phyloP scores from a whole-genome alignment of 2,329 filamentous ascomycete species.

The Colletotrichum simmondsii region DNA sequence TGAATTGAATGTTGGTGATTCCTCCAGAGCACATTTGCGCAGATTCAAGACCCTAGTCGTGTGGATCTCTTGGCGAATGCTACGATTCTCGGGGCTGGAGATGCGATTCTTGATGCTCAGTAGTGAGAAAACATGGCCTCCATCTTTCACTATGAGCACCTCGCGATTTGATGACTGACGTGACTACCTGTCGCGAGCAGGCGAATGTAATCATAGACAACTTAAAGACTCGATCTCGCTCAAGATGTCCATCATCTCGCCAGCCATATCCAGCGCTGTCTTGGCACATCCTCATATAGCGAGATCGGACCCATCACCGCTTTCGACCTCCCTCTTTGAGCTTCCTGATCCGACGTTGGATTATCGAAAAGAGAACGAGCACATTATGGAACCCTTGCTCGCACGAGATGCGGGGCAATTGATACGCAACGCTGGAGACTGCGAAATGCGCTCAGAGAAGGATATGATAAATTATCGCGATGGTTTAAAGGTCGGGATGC shows the following conservation, averaged over 20 bases:
- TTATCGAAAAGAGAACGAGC: constrained; percentile 14
- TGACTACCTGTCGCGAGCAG: not conserved
- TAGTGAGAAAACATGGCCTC: not conserved
- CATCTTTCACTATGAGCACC: not conserved
- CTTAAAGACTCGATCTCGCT: not conserved
- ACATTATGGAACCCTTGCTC: not conserved
- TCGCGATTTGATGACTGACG: not conserved
- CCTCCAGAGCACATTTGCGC: constrained; percentile 19
- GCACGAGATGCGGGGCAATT: constrained; percentile 1
- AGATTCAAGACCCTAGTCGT: constrained; percentile 18
- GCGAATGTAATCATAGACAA: accelerated
- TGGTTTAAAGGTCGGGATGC: not conserved
- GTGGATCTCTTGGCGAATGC: constrained; percentile 14
- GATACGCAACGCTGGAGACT: constrained; percentile 12
- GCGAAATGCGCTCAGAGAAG: not conserved
- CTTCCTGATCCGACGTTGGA: constrained; percentile 10
- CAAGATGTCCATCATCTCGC: accelerated
- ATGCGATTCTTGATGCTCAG: not conserved
- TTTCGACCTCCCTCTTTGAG: constrained; percentile 24
- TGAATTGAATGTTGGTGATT: not conserved
- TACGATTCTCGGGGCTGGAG: not conserved
- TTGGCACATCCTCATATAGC: constrained; percentile 1
- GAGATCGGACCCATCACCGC: not conserved
- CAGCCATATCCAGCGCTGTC: not conserved
- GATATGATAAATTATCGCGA: not conserved